Percentiles rank a stretch among this genome's conserved stretches.
phyloP scores from a whole-genome alignment of 306 rosid species.

The Carpinus fangiana region DNA sequence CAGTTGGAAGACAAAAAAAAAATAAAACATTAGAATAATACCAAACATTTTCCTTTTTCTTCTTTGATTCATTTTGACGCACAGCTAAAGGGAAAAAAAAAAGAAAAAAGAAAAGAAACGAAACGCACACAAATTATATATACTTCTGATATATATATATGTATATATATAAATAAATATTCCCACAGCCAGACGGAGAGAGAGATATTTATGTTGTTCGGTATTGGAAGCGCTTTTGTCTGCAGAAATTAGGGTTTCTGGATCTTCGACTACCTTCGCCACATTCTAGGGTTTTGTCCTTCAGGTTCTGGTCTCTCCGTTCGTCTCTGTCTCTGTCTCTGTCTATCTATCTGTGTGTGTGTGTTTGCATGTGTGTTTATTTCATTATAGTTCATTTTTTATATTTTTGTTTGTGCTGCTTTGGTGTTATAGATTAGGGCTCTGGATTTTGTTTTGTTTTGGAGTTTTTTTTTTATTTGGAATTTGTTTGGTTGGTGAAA shows the following conservation, averaged over 20 bases:
- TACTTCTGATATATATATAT: background rate
- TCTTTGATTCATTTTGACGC: slow-evolving; percentile 15
- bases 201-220: slow-evolving; percentile 52
- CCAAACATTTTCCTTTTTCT: background rate
- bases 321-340: background rate
- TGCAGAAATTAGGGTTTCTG: slow-evolving; percentile 56
- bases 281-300: slow-evolving; percentile 27
- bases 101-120: background rate
- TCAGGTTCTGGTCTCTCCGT: slow-evolving; percentile 16
- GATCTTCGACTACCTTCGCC: slow-evolving; percentile 43
- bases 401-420: background rate
- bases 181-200: background rate
- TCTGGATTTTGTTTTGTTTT: background rate
- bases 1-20: too few species aligned
- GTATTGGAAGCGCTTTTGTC: slow-evolving; percentile 37
- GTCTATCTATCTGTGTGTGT: slow-evolving; percentile 6
- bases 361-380: background rate
- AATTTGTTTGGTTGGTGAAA: background rate
- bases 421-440: slow-evolving; percentile 17
- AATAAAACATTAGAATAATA: too few species aligned
- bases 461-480: background rate
- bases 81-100: background rate
- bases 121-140: background rate
- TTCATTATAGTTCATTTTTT: background rate
- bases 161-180: background rate